Evolutionary conservation across 176 grass and related monocot genomes (phyloP), one percentile per base, ranked within the genome.

Genomic region (Juncus inflexus): DNA sequence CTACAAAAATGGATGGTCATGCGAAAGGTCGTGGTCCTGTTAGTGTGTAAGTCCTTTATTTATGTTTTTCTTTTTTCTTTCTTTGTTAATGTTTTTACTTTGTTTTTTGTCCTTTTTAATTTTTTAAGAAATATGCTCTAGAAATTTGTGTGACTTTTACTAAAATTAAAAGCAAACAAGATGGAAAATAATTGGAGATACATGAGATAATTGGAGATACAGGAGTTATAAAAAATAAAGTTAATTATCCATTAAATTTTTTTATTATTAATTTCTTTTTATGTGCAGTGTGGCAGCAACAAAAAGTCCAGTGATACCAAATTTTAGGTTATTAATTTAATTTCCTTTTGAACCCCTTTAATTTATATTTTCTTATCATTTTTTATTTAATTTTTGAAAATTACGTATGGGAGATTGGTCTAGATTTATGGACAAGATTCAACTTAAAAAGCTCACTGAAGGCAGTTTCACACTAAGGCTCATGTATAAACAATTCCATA

Each of bases 1-100:
- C 91, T 60, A 97, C 91, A 1, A 96, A 96, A 82, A 96, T 96
- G 91, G 91, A 96, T 70, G 91, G 91, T 36, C 84, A 96, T 47
- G 91, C 84, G 1, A 91, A 88, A 81, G 87, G 87, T 66, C 87
- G 91, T 72, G 91, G 84, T 15, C 73, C 87, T 55, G 87, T 96
- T 77, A 96, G 91, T 79, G 87, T 87, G 91, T 96, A 81, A 90
- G 91, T 87, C 66, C 19, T 28, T 28, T 28, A 28, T 28, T 28
- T 28, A 28, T 28, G 0, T 28, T 28, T 28, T 28, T 28, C 0
- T 28, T 28, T 28, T 66, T 79, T 54, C 67, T 75, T 42, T 73
- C 54, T 14, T 61, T 64, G 59, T 64, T 62, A 35, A 4, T 69
- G 56, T 52, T 55, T 64, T 45, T 63, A 10, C 50, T 13, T 15